Percentiles rank a stretch among this genome's conserved stretches.
These are phyloP conservation scores for Styphnolobium japonicum DNA, from an alignment of 306 rosid species.

Conservation along the genomic window DNA sequence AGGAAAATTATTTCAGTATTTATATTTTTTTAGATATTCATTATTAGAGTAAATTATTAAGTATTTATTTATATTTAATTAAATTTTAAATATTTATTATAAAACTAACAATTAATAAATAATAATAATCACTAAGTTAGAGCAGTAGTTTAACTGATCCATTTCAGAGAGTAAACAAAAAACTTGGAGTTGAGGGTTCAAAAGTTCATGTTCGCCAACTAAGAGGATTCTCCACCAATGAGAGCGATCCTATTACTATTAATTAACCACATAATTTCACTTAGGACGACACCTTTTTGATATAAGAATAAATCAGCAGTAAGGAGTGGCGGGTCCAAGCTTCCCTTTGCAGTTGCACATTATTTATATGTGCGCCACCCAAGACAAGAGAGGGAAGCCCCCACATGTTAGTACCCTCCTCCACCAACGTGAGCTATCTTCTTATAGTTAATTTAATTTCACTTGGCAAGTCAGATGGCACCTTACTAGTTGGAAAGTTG, in stretches of 20 bases:
- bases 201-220: not conserved
- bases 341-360: constrained; percentile 18
- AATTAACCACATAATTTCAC: not conserved
- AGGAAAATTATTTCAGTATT: too few species aligned
- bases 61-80: too few species aligned
- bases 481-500: constrained; percentile 34
- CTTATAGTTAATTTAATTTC: not conserved
- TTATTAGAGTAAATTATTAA: too few species aligned
- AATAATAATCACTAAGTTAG: too few species aligned
- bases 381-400: constrained; percentile 4
- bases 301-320: constrained; percentile 17
- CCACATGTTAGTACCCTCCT: constrained; percentile 36
- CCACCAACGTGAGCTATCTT: not conserved
- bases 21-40: too few species aligned
- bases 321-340: constrained; percentile 42
- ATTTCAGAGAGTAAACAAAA: too few species aligned
- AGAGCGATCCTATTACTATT: not conserved
- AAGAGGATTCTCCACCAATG: not conserved
- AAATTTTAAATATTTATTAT: too few species aligned
- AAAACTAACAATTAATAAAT: too few species aligned
- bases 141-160: too few species aligned
- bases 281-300: not conserved
- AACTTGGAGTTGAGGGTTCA: not conserved
- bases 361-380: constrained; percentile 35
- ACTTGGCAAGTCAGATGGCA: constrained; percentile 29